These are phyloP conservation scores for Macrotyloma uniflorum DNA, from an alignment of 306 rosid species.

Conservation along the genomic window DNA sequence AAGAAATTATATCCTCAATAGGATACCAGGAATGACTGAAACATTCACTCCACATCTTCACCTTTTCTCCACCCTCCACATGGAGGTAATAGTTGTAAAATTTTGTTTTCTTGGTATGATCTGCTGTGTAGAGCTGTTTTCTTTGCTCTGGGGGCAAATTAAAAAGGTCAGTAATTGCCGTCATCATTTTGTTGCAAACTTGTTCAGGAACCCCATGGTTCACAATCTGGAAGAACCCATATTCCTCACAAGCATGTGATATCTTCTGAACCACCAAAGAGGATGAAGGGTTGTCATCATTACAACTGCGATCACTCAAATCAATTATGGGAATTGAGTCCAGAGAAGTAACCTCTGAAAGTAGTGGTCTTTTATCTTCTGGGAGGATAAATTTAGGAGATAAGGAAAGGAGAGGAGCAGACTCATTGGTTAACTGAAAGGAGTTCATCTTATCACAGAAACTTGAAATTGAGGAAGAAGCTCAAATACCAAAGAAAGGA, in stretches of 20 bases:
- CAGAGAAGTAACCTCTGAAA: conserved; percentile 39
- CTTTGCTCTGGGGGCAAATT: conserved; percentile 44
- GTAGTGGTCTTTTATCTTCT: conserved; percentile 48
- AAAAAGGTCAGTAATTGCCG: conserved; percentile 45
- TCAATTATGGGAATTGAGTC: conserved; percentile 58
- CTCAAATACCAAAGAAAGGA: not conserved
- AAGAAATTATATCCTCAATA: conserved; percentile 22
- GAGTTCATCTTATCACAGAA: conserved; percentile 23
- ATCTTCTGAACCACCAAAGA: conserved; percentile 39
- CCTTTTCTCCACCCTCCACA: conserved; percentile 53
- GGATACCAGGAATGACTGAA: conserved; percentile 52
- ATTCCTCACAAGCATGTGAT: conserved; percentile 54
- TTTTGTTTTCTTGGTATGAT: conserved; percentile 39
- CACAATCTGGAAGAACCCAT: conserved; percentile 55
- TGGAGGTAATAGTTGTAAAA: conserved; percentile 40
- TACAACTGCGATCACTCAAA: conserved; percentile 5
- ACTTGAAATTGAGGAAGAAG: conserved; percentile 2
- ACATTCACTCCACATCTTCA: conserved; percentile 56
- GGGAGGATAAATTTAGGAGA: conserved; percentile 50
- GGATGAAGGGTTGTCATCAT: conserved; percentile 1
- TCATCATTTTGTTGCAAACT: conserved; percentile 40
- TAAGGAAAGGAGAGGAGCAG: conserved; percentile 35
- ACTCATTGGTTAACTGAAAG: conserved; percentile 39
- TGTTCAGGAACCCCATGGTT: conserved; percentile 56
- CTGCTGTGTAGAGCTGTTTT: conserved; percentile 36